A percentile compares a stretch with the other conserved stretches of the same genome.
These are phyloP conservation scores for Camellia lanceoleosa DNA, from an alignment of 148 eudicot species.

Conservation along the genomic window DNA sequence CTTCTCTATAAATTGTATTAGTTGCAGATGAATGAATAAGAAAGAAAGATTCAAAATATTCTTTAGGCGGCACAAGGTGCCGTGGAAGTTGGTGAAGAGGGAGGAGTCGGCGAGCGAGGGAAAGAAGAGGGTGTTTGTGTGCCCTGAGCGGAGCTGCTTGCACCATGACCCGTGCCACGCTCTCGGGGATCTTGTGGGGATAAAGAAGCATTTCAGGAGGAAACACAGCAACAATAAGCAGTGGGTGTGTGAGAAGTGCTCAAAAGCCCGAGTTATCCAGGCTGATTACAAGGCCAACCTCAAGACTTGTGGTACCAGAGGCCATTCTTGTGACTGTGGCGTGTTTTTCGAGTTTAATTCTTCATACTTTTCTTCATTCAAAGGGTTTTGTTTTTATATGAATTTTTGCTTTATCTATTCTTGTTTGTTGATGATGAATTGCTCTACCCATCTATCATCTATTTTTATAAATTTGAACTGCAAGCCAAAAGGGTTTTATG, in stretches of 20 bases:
- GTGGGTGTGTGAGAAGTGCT: conserved; percentile 86
- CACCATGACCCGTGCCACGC: conserved; percentile 94
- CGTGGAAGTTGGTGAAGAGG: conserved; percentile 82
- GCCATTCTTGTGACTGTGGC: conserved; percentile 94
- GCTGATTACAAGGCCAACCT: conserved; percentile 92
- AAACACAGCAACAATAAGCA: conserved; percentile 86
- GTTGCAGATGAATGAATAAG: too few species aligned
- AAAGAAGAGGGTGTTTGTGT: conserved; percentile 70
- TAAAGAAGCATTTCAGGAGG: conserved; percentile 84
- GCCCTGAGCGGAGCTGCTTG: conserved; percentile 84
- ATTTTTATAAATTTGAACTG: neutral
- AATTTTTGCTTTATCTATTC: neutral
- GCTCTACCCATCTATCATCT: neutral
- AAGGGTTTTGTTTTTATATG: neutral
- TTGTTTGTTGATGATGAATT: too few species aligned
- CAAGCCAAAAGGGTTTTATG: neutral
- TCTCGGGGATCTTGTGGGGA: conserved; percentile 84
- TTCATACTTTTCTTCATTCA: neutral
- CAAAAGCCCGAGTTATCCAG: conserved; percentile 86
- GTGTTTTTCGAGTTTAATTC: conserved; percentile 70
- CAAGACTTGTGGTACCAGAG: conserved; percentile 89
- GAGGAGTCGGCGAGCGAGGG: conserved; percentile 50
- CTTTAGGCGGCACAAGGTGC: conserved; percentile 86
- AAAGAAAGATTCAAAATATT: too few species aligned
- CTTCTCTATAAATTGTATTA: too few species aligned